Percentiles rank a stretch among this genome's conserved stretches.
phyloP scores from a whole-genome alignment of 371 early-diverging fungal species.

The Mortierella sp. region DNA sequence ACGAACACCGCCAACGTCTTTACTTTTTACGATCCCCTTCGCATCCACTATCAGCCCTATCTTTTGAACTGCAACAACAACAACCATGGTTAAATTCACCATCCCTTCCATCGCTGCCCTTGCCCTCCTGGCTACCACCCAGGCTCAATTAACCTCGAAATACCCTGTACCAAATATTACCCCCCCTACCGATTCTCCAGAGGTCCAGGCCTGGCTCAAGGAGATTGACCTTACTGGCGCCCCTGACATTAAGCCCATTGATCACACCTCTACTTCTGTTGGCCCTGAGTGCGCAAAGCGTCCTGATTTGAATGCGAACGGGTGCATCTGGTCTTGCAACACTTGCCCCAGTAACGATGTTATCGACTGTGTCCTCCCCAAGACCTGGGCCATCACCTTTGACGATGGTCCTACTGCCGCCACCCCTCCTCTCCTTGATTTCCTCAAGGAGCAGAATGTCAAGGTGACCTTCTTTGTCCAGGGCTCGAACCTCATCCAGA shows the following conservation, averaged over 20 bases:
- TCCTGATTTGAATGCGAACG: too few species aligned
- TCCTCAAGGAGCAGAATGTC: slow-evolving; percentile 59
- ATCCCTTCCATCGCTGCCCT: slow-evolving; percentile 1
- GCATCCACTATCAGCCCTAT: too few species aligned
- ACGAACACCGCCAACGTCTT: too few species aligned
- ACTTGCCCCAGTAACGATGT: slow-evolving; percentile 39
- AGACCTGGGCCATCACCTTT: slow-evolving; percentile 68
- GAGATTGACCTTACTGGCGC: slow-evolving; percentile 45
- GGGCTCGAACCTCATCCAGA: slow-evolving; percentile 63
- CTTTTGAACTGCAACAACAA: too few species aligned
- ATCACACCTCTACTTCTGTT: too few species aligned
- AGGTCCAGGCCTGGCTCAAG: slow-evolving; percentile 56
- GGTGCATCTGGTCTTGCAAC: slow-evolving; percentile 42
- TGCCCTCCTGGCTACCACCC: slow-evolving; percentile 5
- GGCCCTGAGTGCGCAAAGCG: too few species aligned
- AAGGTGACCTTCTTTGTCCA: slow-evolving; percentile 73
- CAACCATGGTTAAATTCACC: too few species aligned
- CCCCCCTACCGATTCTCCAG: slow-evolving; percentile 42
- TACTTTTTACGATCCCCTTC: too few species aligned
- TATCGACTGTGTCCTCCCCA: slow-evolving; percentile 34
- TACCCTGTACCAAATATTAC: not conserved
- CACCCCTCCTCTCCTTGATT: slow-evolving; percentile 60
- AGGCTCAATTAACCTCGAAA: slow-evolving; percentile 1
- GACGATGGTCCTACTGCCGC: slow-evolving; percentile 71
- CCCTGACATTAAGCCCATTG: slow-evolving; percentile 17